phyloP scores from a whole-genome alignment of 2,329 filamentous ascomycete species.

The Beauveria caledonica region DNA sequence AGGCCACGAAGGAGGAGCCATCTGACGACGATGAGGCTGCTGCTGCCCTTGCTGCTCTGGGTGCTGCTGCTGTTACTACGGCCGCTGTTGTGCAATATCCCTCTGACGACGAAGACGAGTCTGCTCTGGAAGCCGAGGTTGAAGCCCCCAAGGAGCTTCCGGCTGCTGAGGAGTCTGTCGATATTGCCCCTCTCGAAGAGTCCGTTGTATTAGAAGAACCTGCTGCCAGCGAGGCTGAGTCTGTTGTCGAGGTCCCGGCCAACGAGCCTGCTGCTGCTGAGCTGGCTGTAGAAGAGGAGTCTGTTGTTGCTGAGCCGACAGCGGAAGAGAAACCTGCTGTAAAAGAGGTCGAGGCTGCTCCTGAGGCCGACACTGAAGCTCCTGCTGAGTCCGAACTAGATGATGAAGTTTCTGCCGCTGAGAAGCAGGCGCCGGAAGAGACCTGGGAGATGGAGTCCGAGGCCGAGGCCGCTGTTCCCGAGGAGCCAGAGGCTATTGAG shows the following conservation, averaged over 20 bases:
- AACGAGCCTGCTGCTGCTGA: background rate
- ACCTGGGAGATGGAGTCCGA: background rate
- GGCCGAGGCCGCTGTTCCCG: background rate
- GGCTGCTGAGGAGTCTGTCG: background rate
- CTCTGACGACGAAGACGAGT: slow-evolving; percentile 6
- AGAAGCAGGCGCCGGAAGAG: background rate
- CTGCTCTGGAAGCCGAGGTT: background rate
- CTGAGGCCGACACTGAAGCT: slow-evolving; percentile 2
- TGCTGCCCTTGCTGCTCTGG: background rate
- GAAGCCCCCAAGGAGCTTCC: background rate
- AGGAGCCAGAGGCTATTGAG: background rate
- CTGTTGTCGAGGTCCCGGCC: background rate
- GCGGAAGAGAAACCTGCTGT: background rate
- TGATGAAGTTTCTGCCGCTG: background rate
- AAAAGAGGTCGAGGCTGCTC: background rate
- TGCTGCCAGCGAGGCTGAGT: slow-evolving; percentile 1
- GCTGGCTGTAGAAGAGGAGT: background rate
- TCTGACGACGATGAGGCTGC: background rate
- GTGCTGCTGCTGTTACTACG: background rate
- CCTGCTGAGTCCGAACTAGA: background rate
- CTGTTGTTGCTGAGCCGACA: slow-evolving; percentile 10
- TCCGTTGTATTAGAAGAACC: background rate
- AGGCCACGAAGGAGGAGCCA: background rate
- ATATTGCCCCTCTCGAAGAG: background rate
- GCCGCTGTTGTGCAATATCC: background rate